Evolutionary conservation across 2,329 filamentous ascomycete genomes (phyloP).

Genomic region (Trichophyton rubrum): DNA sequence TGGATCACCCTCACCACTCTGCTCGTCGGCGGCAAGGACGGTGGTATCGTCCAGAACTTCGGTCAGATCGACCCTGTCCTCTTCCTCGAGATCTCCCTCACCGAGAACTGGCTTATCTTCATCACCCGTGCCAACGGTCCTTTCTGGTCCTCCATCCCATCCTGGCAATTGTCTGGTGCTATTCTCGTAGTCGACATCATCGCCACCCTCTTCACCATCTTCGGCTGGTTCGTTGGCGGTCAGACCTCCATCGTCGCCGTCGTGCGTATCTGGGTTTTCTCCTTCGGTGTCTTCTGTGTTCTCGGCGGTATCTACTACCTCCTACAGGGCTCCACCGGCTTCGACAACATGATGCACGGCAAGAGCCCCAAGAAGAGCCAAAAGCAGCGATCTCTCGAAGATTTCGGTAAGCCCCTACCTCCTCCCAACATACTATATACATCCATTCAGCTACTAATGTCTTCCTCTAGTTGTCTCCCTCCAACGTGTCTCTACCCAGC

Average conservation of each 20-base stretch:
- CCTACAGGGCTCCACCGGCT: conserved; percentile 65
- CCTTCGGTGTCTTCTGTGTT: conserved; percentile 76
- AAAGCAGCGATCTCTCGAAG: conserved; percentile 75
- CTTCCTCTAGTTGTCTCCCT: conserved; percentile 59
- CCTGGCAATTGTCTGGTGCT: conserved; percentile 68
- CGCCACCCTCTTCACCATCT: conserved; percentile 74
- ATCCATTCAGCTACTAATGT: conserved; percentile 5
- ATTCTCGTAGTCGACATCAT: conserved; percentile 72
- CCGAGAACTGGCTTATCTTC: conserved; percentile 94
- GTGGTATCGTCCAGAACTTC: conserved; percentile 82
- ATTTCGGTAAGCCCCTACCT: conserved; percentile 57
- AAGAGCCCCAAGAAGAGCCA: conserved; percentile 72
- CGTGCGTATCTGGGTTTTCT: conserved; percentile 83
- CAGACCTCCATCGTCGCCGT: conserved; percentile 70
- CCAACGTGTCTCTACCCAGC: conserved; percentile 80
- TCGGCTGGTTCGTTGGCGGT: conserved; percentile 64
- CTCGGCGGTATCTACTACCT: conserved; percentile 70
- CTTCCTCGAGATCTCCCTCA: conserved; percentile 81
- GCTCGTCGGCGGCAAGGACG: conserved; percentile 52
- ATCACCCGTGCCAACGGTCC: conserved; percentile 87
- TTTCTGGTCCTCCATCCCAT: conserved; percentile 82
- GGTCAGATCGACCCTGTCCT: conserved; percentile 70
- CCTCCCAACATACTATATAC: not conserved
- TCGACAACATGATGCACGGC: conserved; percentile 89
- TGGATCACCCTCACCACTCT: conserved; percentile 87